Evolutionary conservation across 1,284 basidiomycete species (phyloP), one percentile per base, ranked within the genome.

Genomic region (Neolentinus lepideus): DNA sequence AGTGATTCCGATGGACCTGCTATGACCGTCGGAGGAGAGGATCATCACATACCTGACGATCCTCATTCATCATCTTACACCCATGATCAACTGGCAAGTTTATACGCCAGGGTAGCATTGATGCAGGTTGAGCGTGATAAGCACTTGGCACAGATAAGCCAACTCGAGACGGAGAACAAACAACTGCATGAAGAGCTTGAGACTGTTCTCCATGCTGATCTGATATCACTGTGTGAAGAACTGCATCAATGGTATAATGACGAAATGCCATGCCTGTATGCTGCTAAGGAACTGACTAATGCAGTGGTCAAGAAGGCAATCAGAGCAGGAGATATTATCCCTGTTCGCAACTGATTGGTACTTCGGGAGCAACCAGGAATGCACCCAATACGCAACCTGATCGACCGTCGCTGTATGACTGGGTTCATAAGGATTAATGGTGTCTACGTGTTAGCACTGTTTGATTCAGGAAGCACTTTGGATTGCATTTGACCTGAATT

Each of bases 391-490:
- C 38, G 16, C 3, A 6, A 16, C 4, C 12, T n/a, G 16, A n/a
- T 21, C 12, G 38, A 43, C 4, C 38, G 38, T 6, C 16, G 38
- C 19, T 43, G 38, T 50, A 50, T 50, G 47, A 12, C 11, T 3
- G 22, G 10, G 3, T 52, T 8, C 21, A 26, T 52, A n/a, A n/a
- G 9, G 45, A 52, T 67, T 22, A 65, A 63, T 31, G 63, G 66
- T 0, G 4, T 61, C 0, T 19, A 57, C 12, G 63, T 60, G 1
- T 60, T 58, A 1, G 53, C 60, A 0, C 55, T 67, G 25, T 61
- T 67, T 31, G 62, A 67, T 51, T 60, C 59, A 12, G 64, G 65
- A 0, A 63, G 64, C 29, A 66, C 62, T 0, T 59, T 60, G 0
- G 62, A 64, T 54, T 61, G 61, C 0, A 47, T 66, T 0, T 59